Evolutionary conservation across 495 filamentous ascomycete species (phyloP), one percentile per base, ranked within the genome.

Genomic region (Polyplosphaeria fusca): DNA sequence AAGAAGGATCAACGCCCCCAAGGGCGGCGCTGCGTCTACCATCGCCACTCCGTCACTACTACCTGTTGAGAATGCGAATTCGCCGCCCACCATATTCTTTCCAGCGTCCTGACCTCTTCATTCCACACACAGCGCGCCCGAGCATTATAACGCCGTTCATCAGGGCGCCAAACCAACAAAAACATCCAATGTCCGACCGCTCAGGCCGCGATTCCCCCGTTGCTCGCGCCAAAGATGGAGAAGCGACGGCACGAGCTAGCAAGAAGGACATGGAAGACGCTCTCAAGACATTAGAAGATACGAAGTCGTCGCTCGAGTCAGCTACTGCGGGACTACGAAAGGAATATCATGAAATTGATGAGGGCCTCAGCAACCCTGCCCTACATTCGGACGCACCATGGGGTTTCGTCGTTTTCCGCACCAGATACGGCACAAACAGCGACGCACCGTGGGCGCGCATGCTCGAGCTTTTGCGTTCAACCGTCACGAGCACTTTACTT

Each of bases 341-440:
- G 18, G 37, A 42, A 28, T 53, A 53, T 18, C 4, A 26, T 5
- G 22, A 32, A 13, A 32, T 55, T 19, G 27, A 46, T 35, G 41
- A 22, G 3, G 47, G 52, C 52, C 40, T 55, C 52, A 47, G 25
- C 12, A 4, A 45, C 42, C 23, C 46, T 42, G 11, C 23, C 30
- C 19, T 55, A 14, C 40, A 25, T 5, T 42, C 52, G 4, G 41
- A 27, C 27, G 42, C 26, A 7, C 52, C 52, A 25, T 55, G 52
- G 42, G 52, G 52, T 7, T 47, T 55, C 22, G 52, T 55, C 19
- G 52, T 55, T 3, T 55, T 35, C 26, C 52, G 52, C 30, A 39
- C 42, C 18, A 28, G 11, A 9, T 55, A 55, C 26, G 52, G 40
- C 41, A 7, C 16, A 14, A 19, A 55, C 41, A 55, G 16, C 22